Evolutionary conservation across 2,329 filamentous ascomycete species (phyloP), one percentile per base, ranked within the genome.

Genomic region (Drechslerella dactyloides): DNA sequence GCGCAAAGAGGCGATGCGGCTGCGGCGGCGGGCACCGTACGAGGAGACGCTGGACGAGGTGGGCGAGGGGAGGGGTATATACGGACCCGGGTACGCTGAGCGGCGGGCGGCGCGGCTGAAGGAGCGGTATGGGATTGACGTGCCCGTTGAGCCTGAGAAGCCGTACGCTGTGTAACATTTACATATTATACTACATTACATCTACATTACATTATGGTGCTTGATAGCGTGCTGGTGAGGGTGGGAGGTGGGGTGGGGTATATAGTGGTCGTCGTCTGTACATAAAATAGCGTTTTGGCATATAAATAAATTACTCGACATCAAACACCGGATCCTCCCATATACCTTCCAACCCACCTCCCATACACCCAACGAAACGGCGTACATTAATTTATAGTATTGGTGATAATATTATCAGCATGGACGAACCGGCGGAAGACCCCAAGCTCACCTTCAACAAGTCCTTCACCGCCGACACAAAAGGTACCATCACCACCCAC

Each of bases 31-130:
- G 79, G 82, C 88, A 78, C 89, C 91, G 24, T 83, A 87, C 57
- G 89, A 91, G 79, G 89, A 96, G 82, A 96, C 90, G 1, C 82
- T 96, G 75, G 85, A 86, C 23, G 86, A 93, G 78, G 78, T 96
- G 77, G 93, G 92, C 59, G 93, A 97, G 83, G 91, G 91, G 75
- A 86, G 92, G 85, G 91, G 91, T 93, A 91, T 96, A 77, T 85
- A 88, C 76, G 89, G 86, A 44, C 88, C 90, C 15, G 91, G 91
- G 57, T 96, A 94, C 79, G 89, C 90, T 76, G 90, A 96, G 83
- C 85, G 93, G 80, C 87, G 93, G 80, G 86, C 87, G 75, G 84
- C 92, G 82, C 85, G 90, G 76, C 85, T 97, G 80, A 88, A 90
- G 85, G 88, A 91, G 81, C 90, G 88, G 80, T 96, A 96, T 78